Evolutionary conservation across 2,329 filamentous ascomycete species (phyloP).

Genomic region (Fonsecaea pedrosoi): DNA sequence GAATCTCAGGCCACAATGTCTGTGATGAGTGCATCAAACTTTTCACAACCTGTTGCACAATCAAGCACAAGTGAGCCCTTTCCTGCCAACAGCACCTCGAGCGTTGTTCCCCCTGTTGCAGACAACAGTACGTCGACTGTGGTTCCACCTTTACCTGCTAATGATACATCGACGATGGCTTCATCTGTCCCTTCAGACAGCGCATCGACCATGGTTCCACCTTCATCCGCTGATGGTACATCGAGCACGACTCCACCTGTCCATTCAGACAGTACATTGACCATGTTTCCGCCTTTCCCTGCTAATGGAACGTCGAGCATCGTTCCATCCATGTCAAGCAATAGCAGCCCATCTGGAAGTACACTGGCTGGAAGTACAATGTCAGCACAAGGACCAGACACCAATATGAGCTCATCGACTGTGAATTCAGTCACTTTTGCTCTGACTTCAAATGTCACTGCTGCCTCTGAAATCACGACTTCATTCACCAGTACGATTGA

Average conservation of each 20-base stretch:
- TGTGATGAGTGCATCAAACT: not conserved
- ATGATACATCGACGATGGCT: too few relatives aligned
- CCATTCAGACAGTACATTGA: not conserved
- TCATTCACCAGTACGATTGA: constrained; percentile 18
- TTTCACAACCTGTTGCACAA: not conserved
- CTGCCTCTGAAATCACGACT: constrained; percentile 7
- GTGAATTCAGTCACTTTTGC: not conserved
- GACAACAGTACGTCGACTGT: not conserved
- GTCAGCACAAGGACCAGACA: not conserved
- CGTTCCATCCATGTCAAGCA: not conserved
- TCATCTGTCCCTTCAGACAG: too few relatives aligned
- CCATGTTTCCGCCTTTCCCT: not conserved
- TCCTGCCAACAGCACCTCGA: too few relatives aligned
- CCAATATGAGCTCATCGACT: not conserved
- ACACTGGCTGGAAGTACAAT: not conserved
- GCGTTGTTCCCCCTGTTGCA: too few relatives aligned
- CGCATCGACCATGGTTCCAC: not conserved
- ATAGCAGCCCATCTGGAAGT: not conserved
- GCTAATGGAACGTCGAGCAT: not conserved
- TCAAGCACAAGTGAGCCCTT: too few relatives aligned
- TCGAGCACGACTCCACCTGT: not conserved
- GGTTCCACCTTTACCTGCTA: not conserved
- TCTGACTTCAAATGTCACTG: constrained; percentile 2
- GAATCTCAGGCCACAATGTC: not conserved
- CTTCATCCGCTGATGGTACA: not conserved